Percentiles rank a stretch among this genome's conserved stretches.
Conservation (phyloP, 768 basidiomycete species). For the Suillus weaverae region DNA sequence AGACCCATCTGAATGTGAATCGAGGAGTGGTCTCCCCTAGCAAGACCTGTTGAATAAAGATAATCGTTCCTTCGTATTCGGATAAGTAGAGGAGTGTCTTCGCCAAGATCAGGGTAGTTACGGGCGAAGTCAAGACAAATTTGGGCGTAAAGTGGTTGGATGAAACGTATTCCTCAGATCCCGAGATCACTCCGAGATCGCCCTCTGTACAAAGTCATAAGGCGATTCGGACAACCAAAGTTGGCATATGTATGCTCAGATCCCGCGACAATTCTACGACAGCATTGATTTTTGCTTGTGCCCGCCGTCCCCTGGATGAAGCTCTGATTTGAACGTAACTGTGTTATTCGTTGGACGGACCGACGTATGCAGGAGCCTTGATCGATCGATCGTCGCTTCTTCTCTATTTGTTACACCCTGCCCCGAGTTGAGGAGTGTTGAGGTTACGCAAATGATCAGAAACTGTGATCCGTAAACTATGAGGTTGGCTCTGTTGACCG, state of each 20-base stretch:
- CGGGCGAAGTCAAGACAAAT: not conserved
- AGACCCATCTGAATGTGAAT: not conserved
- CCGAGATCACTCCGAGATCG: not conserved
- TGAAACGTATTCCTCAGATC: not conserved
- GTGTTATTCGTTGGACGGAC: not conserved
- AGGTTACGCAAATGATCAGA: not conserved
- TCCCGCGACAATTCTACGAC: not conserved
- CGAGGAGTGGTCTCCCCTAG: not conserved
- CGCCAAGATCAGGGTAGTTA: not conserved
- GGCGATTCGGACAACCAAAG: not conserved
- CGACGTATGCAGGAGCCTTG: not conserved
- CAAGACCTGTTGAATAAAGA: not conserved
- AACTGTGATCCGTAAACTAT: not conserved
- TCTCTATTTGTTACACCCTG: not conserved
- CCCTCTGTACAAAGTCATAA: not conserved
- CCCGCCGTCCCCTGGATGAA: not conserved
- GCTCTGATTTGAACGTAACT: not conserved
- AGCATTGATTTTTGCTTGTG: not conserved
- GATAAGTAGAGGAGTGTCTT: not conserved
- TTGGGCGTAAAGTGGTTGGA: not conserved
- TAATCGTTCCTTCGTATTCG: not conserved
- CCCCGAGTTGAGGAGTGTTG: not conserved
- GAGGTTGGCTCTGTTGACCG: not conserved
- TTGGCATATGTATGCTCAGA: not conserved
- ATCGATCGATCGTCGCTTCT: not conserved